phyloP scores from a whole-genome alignment of 805 yeast genomes.

The Cyberlindnera amylophila region DNA sequence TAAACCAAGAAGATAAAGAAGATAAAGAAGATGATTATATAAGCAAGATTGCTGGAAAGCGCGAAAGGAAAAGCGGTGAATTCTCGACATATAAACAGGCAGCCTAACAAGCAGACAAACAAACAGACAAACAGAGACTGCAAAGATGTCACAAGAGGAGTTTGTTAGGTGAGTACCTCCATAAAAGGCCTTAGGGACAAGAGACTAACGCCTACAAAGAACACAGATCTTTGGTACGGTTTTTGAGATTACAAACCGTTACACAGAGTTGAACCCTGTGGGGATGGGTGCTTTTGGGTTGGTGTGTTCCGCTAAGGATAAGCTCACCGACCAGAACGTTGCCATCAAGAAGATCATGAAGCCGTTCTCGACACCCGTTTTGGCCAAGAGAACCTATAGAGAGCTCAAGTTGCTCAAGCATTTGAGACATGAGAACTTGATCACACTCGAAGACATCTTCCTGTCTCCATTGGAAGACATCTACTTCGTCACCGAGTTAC shows the following conservation, averaged over 20 bases:
- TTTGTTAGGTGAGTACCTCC: constrained; percentile 3
- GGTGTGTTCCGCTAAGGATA: constrained; percentile 94
- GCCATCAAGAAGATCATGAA: constrained; percentile 98
- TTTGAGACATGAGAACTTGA: constrained; percentile 89
- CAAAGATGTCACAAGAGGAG: constrained; percentile 27
- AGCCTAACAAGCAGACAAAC: too few species aligned
- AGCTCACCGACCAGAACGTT: constrained; percentile 84
- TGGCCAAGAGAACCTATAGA: constrained; percentile 95
- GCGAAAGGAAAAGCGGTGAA: too few species aligned
- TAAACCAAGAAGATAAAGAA: too few species aligned
- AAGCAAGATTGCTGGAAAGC: too few species aligned
- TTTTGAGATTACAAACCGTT: constrained; percentile 86
- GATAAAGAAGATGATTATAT: too few species aligned
- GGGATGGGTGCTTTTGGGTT: constrained; percentile 99
- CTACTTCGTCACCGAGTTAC: constrained; percentile 91
- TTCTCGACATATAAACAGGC: too few species aligned
- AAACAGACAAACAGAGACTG: too few species aligned
- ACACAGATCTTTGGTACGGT: constrained; percentile 95
- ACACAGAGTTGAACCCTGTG: constrained; percentile 90
- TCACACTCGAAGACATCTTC: constrained; percentile 89
- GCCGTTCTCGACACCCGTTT: constrained; percentile 90
- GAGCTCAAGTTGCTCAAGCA: constrained; percentile 92
- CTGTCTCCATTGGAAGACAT: constrained; percentile 94
- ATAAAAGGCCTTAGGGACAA: too few species aligned
- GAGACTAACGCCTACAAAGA: constrained; percentile 31